Evolutionary conservation across 345 rosid genomes (phyloP).

Genomic region (Eucalyptus marginata): DNA sequence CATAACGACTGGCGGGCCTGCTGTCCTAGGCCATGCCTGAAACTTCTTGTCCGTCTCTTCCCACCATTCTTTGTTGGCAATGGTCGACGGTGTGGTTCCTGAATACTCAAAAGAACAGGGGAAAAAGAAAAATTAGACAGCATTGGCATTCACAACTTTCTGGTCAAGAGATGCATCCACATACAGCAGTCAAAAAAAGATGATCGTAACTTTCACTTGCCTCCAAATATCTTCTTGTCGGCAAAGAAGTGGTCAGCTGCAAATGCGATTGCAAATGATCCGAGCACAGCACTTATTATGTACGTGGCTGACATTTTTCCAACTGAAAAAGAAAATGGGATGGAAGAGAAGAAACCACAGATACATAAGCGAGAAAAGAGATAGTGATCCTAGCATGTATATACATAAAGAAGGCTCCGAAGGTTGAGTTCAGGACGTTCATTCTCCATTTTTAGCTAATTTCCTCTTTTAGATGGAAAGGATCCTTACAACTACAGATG

Average conservation of each 20-base stretch:
- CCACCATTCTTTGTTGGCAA: conserved; percentile 69
- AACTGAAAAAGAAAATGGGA: not conserved
- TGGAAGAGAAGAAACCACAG: not conserved
- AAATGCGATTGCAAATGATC: conserved; percentile 56
- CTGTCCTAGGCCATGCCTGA: conserved; percentile 96
- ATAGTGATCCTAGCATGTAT: not conserved
- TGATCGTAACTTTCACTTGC: conserved; percentile 6
- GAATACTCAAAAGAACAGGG: not conserved
- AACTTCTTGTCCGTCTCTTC: conserved; percentile 78
- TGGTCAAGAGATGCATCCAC: not conserved
- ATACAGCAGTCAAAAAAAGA: not conserved
- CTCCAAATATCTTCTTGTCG: conserved; percentile 80
- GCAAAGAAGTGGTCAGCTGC: conserved; percentile 33
- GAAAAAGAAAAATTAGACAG: not conserved
- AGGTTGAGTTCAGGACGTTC: not conserved
- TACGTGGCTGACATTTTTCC: conserved; percentile 42
- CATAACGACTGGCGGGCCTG: conserved; percentile 90
- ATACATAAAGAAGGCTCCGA: not conserved
- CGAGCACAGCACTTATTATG: conserved; percentile 44
- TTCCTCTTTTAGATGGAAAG: not conserved
- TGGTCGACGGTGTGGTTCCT: conserved; percentile 79
- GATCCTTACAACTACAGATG: not conserved
- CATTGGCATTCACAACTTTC: not conserved
- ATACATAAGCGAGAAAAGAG: not conserved
- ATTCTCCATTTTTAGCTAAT: not conserved